Percentiles rank a stretch among this genome's conserved stretches.
Evolutionary conservation across 306 rosid species (phyloP).

Genomic region (Corylus heterophylla): DNA sequence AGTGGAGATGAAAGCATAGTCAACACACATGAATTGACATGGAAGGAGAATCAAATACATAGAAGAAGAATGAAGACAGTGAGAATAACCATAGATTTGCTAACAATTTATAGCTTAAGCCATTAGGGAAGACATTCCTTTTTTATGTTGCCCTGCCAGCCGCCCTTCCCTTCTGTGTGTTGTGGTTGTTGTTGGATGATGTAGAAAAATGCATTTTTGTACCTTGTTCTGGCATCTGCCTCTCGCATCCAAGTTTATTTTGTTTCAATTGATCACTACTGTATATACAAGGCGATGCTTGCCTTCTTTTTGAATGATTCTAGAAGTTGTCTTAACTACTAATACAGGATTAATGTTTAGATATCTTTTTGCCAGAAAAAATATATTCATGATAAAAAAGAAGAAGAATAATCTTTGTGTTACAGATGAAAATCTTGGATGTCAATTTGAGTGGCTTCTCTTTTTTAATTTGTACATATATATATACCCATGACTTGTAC

Average conservation of each 20-base stretch:
- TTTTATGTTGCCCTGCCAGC: background rate
- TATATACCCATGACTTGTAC: background rate
- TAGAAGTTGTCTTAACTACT: background rate
- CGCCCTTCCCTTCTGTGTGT: background rate
- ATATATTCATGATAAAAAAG: background rate
- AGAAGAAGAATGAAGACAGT: conserved; percentile 5
- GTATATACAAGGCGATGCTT: conserved; percentile 3
- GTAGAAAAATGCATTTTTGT: background rate
- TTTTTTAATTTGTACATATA: too few species aligned
- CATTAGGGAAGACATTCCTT: background rate
- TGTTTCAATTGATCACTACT: too few species aligned
- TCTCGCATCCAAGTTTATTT: background rate
- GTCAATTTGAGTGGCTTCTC: background rate
- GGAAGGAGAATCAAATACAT: conserved; percentile 14
- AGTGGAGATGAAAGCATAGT: conserved; percentile 4
- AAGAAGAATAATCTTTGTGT: background rate
- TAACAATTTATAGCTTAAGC: conserved; percentile 10
- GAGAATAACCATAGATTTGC: conserved; percentile 6
- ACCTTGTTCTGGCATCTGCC: background rate
- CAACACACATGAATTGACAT: background rate
- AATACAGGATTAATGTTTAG: background rate
- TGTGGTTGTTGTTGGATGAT: background rate
- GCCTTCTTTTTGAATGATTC: background rate
- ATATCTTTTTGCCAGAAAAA: background rate
- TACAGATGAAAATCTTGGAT: background rate